Evolutionary conservation across 139 green algal genomes (phyloP).

Genomic region (Tetradesmus obliquus): DNA sequence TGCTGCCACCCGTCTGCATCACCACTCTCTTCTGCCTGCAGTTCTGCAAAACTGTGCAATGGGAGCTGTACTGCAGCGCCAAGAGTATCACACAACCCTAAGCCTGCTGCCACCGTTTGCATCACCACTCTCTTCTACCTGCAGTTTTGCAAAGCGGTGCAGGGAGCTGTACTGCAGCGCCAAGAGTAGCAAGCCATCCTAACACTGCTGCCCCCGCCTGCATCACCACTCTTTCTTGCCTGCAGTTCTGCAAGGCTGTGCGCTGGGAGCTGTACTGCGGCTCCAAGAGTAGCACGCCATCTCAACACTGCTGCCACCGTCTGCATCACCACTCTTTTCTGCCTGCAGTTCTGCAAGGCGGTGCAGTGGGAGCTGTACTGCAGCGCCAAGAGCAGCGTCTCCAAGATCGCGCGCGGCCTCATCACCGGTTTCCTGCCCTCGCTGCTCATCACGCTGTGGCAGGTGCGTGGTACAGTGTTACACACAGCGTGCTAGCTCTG

Average conservation of each 20-base stretch:
- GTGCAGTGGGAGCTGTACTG: conserved; percentile 18
- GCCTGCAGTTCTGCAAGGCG: neutral
- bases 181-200: no score
- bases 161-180: conserved; percentile 15
- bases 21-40: neutral
- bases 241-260: neutral
- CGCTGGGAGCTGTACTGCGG: conserved; percentile 14
- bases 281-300: no score
- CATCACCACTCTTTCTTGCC: no score
- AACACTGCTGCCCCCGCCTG: no score
- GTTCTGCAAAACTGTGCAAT: neutral
- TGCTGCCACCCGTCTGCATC: no score
- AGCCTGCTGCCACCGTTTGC: no score
- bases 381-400: neutral
- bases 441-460: conserved; percentile 77
- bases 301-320: no score
- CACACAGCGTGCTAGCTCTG: neutral
- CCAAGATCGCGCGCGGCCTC: neutral
- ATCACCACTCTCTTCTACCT: neutral
- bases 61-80: conserved; percentile 9
- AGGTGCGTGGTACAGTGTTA: conserved; percentile 42
- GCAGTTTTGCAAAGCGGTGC: neutral
- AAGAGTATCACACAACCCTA: no score
- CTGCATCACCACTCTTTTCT: neutral
- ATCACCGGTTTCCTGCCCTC: conserved; percentile 62